Conservation (phyloP, 805 yeast species). For the Jamesozyma spencerorum region DNA sequence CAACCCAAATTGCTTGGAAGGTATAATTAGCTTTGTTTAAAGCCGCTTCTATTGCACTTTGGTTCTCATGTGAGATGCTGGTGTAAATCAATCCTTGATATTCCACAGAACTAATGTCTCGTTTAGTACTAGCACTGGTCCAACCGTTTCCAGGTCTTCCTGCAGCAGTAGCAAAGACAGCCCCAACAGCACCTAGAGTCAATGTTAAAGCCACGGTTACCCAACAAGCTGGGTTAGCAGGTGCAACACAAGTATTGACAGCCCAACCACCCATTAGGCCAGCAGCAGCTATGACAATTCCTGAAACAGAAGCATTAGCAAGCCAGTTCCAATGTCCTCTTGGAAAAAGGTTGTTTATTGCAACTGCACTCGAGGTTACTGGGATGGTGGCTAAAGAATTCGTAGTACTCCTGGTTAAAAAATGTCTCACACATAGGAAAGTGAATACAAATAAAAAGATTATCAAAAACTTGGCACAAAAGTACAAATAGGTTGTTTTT, state of each 20-base stretch:
- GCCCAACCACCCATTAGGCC: neutral
- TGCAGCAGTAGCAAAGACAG: slow-evolving; percentile 2
- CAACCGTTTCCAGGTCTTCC: slow-evolving; percentile 5
- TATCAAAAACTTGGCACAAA: neutral
- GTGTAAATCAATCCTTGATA: neutral
- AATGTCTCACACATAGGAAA: neutral
- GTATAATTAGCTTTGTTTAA: neutral
- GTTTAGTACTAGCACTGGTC: slow-evolving; percentile 1
- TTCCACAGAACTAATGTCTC: neutral
- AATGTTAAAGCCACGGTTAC: neutral
- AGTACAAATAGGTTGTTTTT: no score
- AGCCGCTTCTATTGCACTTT: neutral
- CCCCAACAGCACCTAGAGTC: slow-evolving; percentile 2
- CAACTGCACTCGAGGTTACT: neutral
- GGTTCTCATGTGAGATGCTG: neutral
- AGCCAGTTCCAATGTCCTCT: slow-evolving; percentile 4
- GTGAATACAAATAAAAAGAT: slow-evolving; percentile 1
- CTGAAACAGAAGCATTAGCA: slow-evolving; percentile 3
- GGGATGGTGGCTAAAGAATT: neutral
- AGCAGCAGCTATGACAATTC: slow-evolving; percentile 1
- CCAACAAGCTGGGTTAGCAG: slow-evolving; percentile 1
- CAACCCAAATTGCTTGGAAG: neutral
- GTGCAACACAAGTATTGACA: neutral
- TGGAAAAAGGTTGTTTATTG: neutral
- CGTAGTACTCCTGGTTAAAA: no score